Base-by-base conservation (phyloP, 2,329 filamentous ascomycete species). In the Zymoseptoria brevis region DNA sequence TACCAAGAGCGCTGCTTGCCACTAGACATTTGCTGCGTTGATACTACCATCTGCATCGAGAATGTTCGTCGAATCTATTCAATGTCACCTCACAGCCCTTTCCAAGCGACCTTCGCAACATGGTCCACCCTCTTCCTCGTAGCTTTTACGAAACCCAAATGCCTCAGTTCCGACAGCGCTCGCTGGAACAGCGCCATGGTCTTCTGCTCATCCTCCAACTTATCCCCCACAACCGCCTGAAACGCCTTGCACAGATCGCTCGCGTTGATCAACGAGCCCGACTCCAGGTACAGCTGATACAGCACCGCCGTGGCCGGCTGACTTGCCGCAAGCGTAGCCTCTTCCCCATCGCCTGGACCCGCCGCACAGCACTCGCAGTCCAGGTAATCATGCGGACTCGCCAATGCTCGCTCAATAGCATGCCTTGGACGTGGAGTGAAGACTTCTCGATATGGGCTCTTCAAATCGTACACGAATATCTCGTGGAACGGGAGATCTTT, bases 71-170 rank as follows among this genome's bases (percentile, higher is more conserved):
- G 26, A 29, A 29, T 29, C 26, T 51, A 51, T 35, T 9, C 35
- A 41, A 55, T 13, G 22, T 5, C 16, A 24, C 22, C 56, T 75
- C 68, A 85, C 62, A 94, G 77, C 67, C 93, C 94, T 72, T 88
- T 91, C 85, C 87, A 89, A 55, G 80, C 77, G 41, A 91, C 80
- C 78, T 96, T 97, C 48, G 90, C 87, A 66, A 97, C 78, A 75
- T 97, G 93, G 72, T 97, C 94, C 22, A 86, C 84, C 79, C 96
- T 96, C 79, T 92, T 96, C 75, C 87, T 89, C 70, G 88, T 97
- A 62, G 83, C 81, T 77, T 94, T 96, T 62, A 97, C 82, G 75
- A 96, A 87, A 7, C 94, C 94, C 68, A 99, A 79, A 57, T 87
- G 83, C 73, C 87, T 87, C 72, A 99, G 75, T 74, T 99, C 94